These are phyloP conservation scores for Phytophthora niederhauseri DNA, from an alignment of 352 stramenopile species.

Conservation along the genomic window DNA sequence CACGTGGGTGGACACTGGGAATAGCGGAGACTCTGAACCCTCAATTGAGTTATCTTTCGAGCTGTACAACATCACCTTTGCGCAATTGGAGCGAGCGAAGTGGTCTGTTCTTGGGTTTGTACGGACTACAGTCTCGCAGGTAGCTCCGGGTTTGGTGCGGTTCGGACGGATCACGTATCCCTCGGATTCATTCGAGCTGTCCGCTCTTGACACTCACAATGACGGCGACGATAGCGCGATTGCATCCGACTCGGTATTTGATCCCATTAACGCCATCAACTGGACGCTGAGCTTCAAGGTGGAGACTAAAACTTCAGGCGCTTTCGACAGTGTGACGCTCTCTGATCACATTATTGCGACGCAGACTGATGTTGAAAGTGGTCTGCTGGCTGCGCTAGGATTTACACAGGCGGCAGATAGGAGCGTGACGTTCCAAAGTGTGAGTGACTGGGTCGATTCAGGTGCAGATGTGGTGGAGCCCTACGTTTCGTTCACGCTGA, in stretches of 20 bases:
- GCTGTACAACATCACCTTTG: slow-evolving; percentile 15
- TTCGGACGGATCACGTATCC: slow-evolving; percentile 19
- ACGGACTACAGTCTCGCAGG: not conserved
- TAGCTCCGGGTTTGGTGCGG: not conserved
- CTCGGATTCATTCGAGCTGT: slow-evolving; percentile 3
- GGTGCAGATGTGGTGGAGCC: not conserved
- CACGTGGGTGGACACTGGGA: not conserved
- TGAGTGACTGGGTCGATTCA: slow-evolving; percentile 12
- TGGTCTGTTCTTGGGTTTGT: slow-evolving; percentile 26
- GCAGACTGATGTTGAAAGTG: slow-evolving; percentile 3
- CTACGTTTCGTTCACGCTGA: slow-evolving; percentile 24
- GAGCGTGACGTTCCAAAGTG: slow-evolving; percentile 11
- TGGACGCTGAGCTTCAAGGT: slow-evolving; percentile 24
- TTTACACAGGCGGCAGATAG: not conserved
- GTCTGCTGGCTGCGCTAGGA: slow-evolving; percentile 9
- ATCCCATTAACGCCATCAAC: slow-evolving; percentile 24
- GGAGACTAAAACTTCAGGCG: not conserved
- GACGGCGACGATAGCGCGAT: slow-evolving; percentile 7
- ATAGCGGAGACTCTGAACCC: not conserved
- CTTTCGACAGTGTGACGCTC: slow-evolving; percentile 4
- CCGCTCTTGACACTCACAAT: slow-evolving; percentile 12
- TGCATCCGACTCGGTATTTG: slow-evolving; percentile 8
- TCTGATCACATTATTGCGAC: not conserved
- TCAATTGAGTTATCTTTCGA: slow-evolving; percentile 16
- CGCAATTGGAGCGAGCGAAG: slow-evolving; percentile 23